Evolutionary conservation across 768 basidiomycete genomes (phyloP), one percentile per base, ranked within the genome.

Genomic region (Macrolepiota albuminosa): DNA sequence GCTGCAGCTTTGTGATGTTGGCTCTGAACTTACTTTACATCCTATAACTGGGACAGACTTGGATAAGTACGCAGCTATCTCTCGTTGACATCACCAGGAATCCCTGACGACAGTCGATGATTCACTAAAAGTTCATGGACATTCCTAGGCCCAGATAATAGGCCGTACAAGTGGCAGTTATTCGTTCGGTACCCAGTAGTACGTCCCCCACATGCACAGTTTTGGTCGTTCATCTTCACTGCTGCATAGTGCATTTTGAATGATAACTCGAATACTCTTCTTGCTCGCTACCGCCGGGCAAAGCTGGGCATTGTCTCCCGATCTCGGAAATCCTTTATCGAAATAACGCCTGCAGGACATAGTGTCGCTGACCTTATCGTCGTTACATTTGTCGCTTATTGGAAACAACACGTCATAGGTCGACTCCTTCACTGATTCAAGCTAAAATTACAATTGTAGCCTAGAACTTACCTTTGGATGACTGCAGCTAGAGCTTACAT

Each of bases 111-210:
- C n/a, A 21, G 21, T 39, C 46, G 18, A 45, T 37, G 9, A 56
- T 54, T 31, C 18, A 31, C 6, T 7, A 29, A 18, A 54, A 75
- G 75, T 42, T 71, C 71, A 10, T 76, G 77, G 77, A 66, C 70
- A 39, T 75, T 79, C 58, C 67, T 60, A 4, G 71, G 75, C 7
- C 70, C 76, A 18, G 74, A 77, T 60, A 62, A 62, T 18, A 64
- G 69, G 59, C 63, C 67, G 34, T 75, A 76, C 61, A 73, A 68
- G 55, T 76, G 77, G 76, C 73, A 76, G 56, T 64, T 79, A 54
- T 71, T 73, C 60, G 62, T 75, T 18, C 71, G 70, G 21, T 73
- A 64, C 16, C 78, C 74, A 16, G 71, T 73, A 24, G 77, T 77
- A 64, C 58, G 70, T 61, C 13, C 57, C 40, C 33, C 10, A 18